A percentile compares a stretch with the other conserved stretches of the same genome.
Conservation (phyloP, 129 eudicot species). For the carrot (Daucus carota) region DH1_v3.0 NC_030382.2:44758001-44758500, state of each 20-base stretch:
- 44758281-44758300: not conserved
- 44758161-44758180: not conserved
- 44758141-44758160: slow-evolving; percentile 15
- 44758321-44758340: not conserved
- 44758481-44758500: no score
- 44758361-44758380: no score
- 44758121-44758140: slow-evolving; percentile 39
- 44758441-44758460: no score
- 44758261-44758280: not conserved
- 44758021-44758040: slow-evolving; percentile 52
- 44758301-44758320: not conserved
- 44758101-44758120: slow-evolving; percentile 79
- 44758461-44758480: no score
- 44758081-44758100: slow-evolving; percentile 80
- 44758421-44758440: no score
- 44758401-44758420: not conserved
- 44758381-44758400: not conserved
- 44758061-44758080: slow-evolving; percentile 86
- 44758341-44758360: not conserved
- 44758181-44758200: not conserved
- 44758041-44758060: slow-evolving; percentile 74
- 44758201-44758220: not conserved
- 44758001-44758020: slow-evolving; percentile 45
- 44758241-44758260: not conserved
- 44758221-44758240: not conserved